Evolutionary conservation across 257 asterid genomes (phyloP).

Genomic region (Nicotiana paniculata): DNA sequence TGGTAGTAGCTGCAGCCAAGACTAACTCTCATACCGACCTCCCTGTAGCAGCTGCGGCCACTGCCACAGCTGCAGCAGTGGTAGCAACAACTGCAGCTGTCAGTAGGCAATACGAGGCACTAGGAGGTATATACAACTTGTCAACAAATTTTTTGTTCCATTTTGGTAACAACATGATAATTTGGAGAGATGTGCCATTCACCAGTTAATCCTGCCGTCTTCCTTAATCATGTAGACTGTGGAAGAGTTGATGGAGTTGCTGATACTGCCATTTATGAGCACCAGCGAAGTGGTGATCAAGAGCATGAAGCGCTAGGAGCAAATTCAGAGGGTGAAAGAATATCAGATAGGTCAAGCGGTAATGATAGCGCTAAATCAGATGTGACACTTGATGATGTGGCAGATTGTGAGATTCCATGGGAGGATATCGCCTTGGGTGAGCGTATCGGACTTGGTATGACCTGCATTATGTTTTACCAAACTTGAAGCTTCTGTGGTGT

Average conservation of each 20-base stretch:
- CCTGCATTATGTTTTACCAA: conserved; percentile 21
- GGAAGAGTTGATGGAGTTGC: conserved; percentile 50
- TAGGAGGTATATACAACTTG: conserved; percentile 3
- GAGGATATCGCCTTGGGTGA: conserved; percentile 95
- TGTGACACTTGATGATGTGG: conserved; percentile 74
- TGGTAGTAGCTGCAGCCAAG: conserved; percentile 81
- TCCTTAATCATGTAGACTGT: conserved; percentile 24
- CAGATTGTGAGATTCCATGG: conserved; percentile 93
- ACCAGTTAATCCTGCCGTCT: conserved; percentile 36
- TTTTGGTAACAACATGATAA: conserved; percentile 18
- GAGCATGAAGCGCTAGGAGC: conserved; percentile 42
- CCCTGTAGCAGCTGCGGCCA: conserved; percentile 90
- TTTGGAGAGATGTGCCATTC: conserved; percentile 43
- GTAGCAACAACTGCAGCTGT: conserved; percentile 80
- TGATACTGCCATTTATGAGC: conserved; percentile 34
- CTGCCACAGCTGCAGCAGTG: conserved; percentile 92
- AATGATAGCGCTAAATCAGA: conserved; percentile 77
- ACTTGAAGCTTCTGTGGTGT: conserved; percentile 13
- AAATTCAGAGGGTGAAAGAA: conserved; percentile 70
- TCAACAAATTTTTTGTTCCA: not conserved
- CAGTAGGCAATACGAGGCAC: conserved; percentile 45
- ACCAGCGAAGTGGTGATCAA: conserved; percentile 40
- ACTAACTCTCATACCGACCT: conserved; percentile 53
- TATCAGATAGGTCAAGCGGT: conserved; percentile 74
- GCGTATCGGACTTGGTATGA: conserved; percentile 97